Conservation (phyloP, 176 grass and related monocot species). For the Neostapfia colusana region DNA sequence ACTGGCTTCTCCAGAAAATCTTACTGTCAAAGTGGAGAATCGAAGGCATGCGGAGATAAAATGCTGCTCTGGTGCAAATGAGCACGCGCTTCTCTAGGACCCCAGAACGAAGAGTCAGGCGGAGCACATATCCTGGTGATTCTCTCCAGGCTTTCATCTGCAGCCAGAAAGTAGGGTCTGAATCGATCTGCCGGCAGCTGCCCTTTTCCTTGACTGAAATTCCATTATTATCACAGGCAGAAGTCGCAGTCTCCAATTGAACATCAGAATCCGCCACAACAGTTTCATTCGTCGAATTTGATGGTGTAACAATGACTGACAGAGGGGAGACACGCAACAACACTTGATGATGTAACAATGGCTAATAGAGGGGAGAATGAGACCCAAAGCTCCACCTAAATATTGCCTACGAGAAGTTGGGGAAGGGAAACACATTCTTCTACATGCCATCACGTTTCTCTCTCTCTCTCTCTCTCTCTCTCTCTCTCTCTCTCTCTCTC, state of each 20-base stretch:
- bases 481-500: too few species aligned
- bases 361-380: too few species aligned
- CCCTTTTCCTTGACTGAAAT: conserved; percentile 74
- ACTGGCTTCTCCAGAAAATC: conserved; percentile 2
- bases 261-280: conserved; percentile 81
- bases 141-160: conserved; percentile 41
- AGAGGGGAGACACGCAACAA: conserved; percentile 56
- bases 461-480: too few species aligned
- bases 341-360: conserved; percentile 76
- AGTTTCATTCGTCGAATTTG: conserved; percentile 83
- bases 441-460: too few species aligned
- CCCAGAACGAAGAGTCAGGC: neutral
- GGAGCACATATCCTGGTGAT: neutral
- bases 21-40: neutral
- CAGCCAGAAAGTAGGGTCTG: conserved; percentile 56
- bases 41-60: neutral
- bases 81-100: neutral
- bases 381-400: too few species aligned
- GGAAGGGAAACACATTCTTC: too few species aligned
- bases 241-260: conserved; percentile 81
- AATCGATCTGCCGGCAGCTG: conserved; percentile 66
- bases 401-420: too few species aligned
- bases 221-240: conserved; percentile 27
- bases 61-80: neutral
- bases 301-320: conserved; percentile 73